phyloP scores from a whole-genome alignment of 139 green algal genomes.

The Tetraselmis chui region DNA sequence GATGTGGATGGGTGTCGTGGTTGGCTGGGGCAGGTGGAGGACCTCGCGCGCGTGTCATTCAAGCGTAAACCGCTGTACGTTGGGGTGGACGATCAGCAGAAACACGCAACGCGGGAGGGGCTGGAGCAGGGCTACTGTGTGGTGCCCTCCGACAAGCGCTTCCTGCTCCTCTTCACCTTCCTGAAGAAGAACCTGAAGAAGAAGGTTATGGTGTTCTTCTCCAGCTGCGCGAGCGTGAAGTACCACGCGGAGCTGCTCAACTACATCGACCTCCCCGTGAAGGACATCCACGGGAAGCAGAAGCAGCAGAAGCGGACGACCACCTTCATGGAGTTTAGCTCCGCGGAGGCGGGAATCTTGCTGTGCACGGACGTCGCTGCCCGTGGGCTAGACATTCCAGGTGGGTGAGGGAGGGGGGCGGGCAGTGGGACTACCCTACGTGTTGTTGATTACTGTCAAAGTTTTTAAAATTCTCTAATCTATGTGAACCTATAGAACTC shows the following conservation, averaged over 20 bases:
- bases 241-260: slow-evolving; percentile 97
- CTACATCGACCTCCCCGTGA: slow-evolving; percentile 92
- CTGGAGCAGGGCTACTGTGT: slow-evolving; percentile 94
- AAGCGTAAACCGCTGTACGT: slow-evolving; percentile 91
- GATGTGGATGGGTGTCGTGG: no score
- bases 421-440: no score
- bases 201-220: slow-evolving; percentile 99
- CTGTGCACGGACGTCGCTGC: slow-evolving; percentile 98
- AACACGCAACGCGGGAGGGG: slow-evolving; percentile 67
- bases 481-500: no score
- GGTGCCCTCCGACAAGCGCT: slow-evolving; percentile 79
- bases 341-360: slow-evolving; percentile 77
- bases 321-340: slow-evolving; percentile 92
- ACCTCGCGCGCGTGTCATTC: slow-evolving; percentile 92
- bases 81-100: slow-evolving; percentile 83
- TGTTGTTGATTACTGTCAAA: no score
- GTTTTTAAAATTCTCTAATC: no score
- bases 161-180: slow-evolving; percentile 98
- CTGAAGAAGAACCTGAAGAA: slow-evolving; percentile 96
- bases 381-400: slow-evolving; percentile 91
- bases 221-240: slow-evolving; percentile 86
- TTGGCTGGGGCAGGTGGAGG: slow-evolving; percentile 69
- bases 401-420: no score
- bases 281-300: slow-evolving; percentile 97
- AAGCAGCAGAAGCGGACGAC: slow-evolving; percentile 95